These are phyloP conservation scores for Solanum lignicaule DNA, from an alignment of 257 asterid species.

Conservation along the genomic window DNA sequence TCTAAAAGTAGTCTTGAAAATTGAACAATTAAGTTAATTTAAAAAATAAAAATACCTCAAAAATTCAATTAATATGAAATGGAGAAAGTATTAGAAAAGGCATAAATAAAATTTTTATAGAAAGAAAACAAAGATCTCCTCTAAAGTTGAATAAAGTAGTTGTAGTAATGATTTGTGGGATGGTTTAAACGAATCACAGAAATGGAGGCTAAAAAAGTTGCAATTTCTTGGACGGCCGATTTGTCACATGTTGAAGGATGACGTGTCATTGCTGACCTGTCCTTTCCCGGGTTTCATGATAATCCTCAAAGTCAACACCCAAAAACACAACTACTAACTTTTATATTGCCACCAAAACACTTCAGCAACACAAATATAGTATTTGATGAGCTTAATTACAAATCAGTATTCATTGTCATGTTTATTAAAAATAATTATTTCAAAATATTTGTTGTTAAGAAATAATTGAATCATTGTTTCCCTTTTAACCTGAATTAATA, in stretches of 20 bases:
- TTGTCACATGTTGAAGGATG: slow-evolving; percentile 18
- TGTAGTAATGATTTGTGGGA: slow-evolving; percentile 9
- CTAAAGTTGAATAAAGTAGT: neutral
- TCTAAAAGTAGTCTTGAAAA: too few species aligned
- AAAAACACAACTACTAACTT: neutral
- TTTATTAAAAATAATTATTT: too few species aligned
- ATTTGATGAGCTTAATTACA: neutral
- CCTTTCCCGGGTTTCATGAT: neutral
- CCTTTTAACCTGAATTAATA: too few species aligned
- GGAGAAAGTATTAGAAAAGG: neutral
- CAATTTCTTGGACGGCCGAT: slow-evolving; percentile 26
- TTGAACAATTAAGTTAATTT: too few species aligned
- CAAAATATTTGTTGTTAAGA: too few species aligned
- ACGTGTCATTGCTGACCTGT: neutral
- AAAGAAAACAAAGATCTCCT: too few species aligned
- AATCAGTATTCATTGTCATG: neutral
- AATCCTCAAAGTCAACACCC: neutral
- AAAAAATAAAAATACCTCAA: too few species aligned
- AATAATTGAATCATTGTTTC: too few species aligned
- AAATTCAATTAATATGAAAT: too few species aligned
- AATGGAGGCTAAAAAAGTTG: neutral
- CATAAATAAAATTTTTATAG: neutral
- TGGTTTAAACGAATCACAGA: neutral
- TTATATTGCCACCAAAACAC: neutral
- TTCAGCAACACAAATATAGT: neutral